Evolutionary conservation across 371 early-diverging fungal genomes (phyloP), one percentile per base, ranked within the genome.

Genomic region (Mortierella sp.): DNA sequence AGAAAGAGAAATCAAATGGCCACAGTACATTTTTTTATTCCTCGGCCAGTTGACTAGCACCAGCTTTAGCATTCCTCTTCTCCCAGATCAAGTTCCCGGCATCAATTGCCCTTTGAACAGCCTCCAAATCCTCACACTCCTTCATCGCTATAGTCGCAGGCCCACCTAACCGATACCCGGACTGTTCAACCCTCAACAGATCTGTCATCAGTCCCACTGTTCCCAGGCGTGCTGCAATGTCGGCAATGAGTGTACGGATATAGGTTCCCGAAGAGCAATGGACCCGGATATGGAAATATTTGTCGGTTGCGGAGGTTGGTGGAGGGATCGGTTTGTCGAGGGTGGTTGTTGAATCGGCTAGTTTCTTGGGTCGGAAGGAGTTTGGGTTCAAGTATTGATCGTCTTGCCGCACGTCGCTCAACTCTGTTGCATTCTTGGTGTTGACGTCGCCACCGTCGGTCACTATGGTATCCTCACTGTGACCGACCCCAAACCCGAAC

Each of bases 241-340:
- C 91, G 19, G 86, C 76, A 43, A 90, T 81, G 67, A 90, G 55
- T 28, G 90, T 88, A 13, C 91, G 83, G 70, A 90, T 89, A 78
- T 90, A 90, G 13, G 90, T 90, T 31, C 91, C 91, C n/a, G 88
- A 87, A 37, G 88, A 83, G 70, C 90, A 90, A 37, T 85, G 76
- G 0, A 90, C 81, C 13, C 80, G 74, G 67, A 83, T 86, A 74
- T 83, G 86, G 71, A 87, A 90, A 73, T 55, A 64, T 11, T 80
- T 81, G 13, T 59, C 44, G 24, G 28, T 34, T 71, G 64, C 14
- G 72, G 72, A 28, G 34, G 16, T 59, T 50, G 14, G 69, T 21
- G 9, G 79, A 34, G 61, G 77, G 31, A 79, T 55, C 13, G 78
- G 40, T 78, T 70, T 19, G 48, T 31, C 9, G 78, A 74, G 37